phyloP scores from a whole-genome alignment of 495 filamentous ascomycete species.

The Aspergillus baeticus region DNA sequence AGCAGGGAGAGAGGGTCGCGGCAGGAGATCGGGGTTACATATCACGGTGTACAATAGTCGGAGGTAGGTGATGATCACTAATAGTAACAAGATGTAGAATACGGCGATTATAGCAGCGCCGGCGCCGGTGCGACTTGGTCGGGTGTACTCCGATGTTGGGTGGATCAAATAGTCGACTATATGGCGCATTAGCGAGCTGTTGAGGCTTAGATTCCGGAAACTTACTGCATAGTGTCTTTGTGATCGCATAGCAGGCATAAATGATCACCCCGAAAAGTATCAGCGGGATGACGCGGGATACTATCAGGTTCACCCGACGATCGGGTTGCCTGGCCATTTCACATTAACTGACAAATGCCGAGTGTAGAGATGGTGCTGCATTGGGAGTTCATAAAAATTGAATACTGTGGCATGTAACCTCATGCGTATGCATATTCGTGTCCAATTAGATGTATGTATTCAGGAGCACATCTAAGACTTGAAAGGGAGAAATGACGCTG shows the following conservation, averaged over 20 bases:
- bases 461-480: not conserved
- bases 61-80: slow-evolving; percentile 65
- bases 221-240: slow-evolving; percentile 58
- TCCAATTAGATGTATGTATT: not conserved
- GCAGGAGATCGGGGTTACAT: slow-evolving; percentile 67
- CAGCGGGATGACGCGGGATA: slow-evolving; percentile 57
- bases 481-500: not conserved
- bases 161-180: slow-evolving; percentile 65
- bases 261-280: slow-evolving; percentile 56
- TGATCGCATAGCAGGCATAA: slow-evolving; percentile 63
- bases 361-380: slow-evolving; percentile 15
- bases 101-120: slow-evolving; percentile 68
- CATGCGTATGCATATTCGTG: slow-evolving; percentile 16
- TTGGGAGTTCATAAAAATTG: slow-evolving; percentile 2
- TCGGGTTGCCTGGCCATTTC: slow-evolving; percentile 28
- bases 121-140: slow-evolving; percentile 45
- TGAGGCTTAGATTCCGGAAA: not conserved
- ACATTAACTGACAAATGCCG: slow-evolving; percentile 12
- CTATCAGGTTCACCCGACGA: slow-evolving; percentile 50
- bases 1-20: slow-evolving; percentile 45
- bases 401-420: not conserved
- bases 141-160: slow-evolving; percentile 41
- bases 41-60: slow-evolving; percentile 64
- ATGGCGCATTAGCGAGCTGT: not conserved
- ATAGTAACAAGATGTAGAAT: slow-evolving; percentile 67